Evolutionary conservation across 495 filamentous ascomycete genomes (phyloP).

Genomic region (Xylaria acuta): DNA sequence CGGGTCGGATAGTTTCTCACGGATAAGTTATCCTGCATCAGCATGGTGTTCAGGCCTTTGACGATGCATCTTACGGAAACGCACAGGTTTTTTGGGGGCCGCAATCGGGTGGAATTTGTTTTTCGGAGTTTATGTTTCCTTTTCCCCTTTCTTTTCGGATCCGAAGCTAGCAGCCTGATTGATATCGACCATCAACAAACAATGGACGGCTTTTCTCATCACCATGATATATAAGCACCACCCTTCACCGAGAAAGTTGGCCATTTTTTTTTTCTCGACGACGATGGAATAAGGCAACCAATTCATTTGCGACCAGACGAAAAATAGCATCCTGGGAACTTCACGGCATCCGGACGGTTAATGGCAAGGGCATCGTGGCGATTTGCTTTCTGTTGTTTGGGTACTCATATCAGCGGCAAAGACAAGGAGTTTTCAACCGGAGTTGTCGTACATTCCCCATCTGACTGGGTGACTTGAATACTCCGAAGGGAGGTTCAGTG

Average conservation of each 20-base stretch:
- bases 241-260: neutral
- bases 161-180: slow-evolving; percentile 30
- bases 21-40: slow-evolving; percentile 45
- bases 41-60: slow-evolving; percentile 48
- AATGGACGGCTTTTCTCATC: slow-evolving; percentile 18
- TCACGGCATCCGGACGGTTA: slow-evolving; percentile 33
- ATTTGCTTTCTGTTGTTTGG: slow-evolving; percentile 33
- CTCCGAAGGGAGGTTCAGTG: slow-evolving; percentile 16
- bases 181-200: slow-evolving; percentile 27
- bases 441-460: slow-evolving; percentile 26
- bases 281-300: slow-evolving; percentile 1
- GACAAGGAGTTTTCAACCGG: slow-evolving; percentile 20
- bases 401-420: slow-evolving; percentile 17
- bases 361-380: slow-evolving; percentile 33
- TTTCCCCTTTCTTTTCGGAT: slow-evolving; percentile 29
- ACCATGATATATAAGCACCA: slow-evolving; percentile 5
- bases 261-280: neutral
- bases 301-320: slow-evolving; percentile 13
- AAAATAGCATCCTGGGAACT: slow-evolving; percentile 25
- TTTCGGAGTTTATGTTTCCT: slow-evolving; percentile 39
- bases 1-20: slow-evolving; percentile 40
- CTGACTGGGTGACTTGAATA: slow-evolving; percentile 16
- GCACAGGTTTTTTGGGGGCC: slow-evolving; percentile 33
- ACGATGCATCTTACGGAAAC: slow-evolving; percentile 38
- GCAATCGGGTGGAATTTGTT: slow-evolving; percentile 35